Base-by-base conservation (phyloP, 352 stramenopile genomes). In the Phytophthora citrophthora region DNA sequence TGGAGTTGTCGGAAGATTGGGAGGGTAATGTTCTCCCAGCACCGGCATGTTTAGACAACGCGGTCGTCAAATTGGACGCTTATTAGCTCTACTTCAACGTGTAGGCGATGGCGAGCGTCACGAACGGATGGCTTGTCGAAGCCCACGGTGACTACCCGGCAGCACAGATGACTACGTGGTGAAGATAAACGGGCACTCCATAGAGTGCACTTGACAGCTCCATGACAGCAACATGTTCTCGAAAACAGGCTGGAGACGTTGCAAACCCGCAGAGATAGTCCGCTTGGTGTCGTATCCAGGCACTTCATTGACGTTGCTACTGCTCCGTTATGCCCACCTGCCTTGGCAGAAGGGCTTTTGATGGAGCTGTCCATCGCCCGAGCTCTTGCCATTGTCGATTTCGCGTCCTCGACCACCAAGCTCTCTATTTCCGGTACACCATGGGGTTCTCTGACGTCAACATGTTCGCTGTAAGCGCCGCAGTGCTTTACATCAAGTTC, bases 401-500 rank as follows among this genome's bases (percentile, higher is more conserved):
- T 61, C 15, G 58, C 64, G 26, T 43, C 31, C 52, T 60, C 58
- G 52, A 72, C 44, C 46, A 68, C 40, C 50, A 72, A 72, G 58
- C 51, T 64, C 16, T 43, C 49, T 69, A 45, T 43, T 55, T 40
- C 47, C 10, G 5, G 24, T 12, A 40, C 43, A 18, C 36, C 15
- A 68, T 71, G 55, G 12, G 49, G 8, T 60, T 65, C 51, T 65
- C 68, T 4, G 68, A 77, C 29, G 55, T 72, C 32, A 74, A 77
- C 39, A 54, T 72, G 38, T 72, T 81, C 49, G 78, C 76, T 7
- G 39, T 78, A 12, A 84, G 76, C 71, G 75, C 71, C 3, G 68
- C 64, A 8, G 47, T 90, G 50, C 67, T 90, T 12, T 90, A 88
- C 69, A 49, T 83, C 50, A 90, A 90, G 75, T 87, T 86, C 62